Conservation (phyloP, 225 moss, liverwort and hornwort species). For the Pseudoscleropodium purum region DNA sequence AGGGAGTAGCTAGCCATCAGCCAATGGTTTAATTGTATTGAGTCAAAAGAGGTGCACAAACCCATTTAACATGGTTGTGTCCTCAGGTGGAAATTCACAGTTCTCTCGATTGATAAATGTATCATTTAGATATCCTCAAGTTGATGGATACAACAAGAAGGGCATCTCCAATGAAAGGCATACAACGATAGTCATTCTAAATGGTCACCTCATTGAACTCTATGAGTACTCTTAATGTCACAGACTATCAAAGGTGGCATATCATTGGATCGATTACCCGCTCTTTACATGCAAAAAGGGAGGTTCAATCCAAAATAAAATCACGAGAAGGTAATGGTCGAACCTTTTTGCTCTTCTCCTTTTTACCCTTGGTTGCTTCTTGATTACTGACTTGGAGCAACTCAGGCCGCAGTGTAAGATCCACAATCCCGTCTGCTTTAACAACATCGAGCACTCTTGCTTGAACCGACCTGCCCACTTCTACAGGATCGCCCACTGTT, state of each 20-base stretch:
- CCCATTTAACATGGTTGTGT: conserved; percentile 4
- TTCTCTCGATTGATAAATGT: conserved; percentile 30
- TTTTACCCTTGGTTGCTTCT: conserved; percentile 10
- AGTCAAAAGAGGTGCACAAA: conserved; percentile 14
- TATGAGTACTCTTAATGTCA: background rate
- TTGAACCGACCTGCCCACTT: conserved; percentile 67
- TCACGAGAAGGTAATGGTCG: background rate
- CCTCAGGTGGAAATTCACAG: conserved; percentile 28
- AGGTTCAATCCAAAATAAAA: background rate
- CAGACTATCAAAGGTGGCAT: background rate
- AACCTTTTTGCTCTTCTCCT: conserved; percentile 42
- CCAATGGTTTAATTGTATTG: conserved; percentile 9
- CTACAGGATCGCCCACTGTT: conserved; percentile 69
- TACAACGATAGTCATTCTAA: background rate
- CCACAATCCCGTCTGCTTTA: conserved; percentile 80
- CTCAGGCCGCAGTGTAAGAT: conserved; percentile 72
- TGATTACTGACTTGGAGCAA: conserved; percentile 28
- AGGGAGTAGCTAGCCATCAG: conserved; percentile 29
- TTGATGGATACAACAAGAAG: conserved; percentile 24
- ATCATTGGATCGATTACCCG: background rate
- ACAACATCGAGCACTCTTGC: conserved; percentile 88
- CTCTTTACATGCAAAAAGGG: background rate
- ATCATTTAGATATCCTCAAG: conserved; percentile 14
- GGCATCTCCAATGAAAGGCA: background rate
- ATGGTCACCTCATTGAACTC: background rate